Conservation (phyloP, 305 asterid species). For the Fraxinus greggii region DNA sequence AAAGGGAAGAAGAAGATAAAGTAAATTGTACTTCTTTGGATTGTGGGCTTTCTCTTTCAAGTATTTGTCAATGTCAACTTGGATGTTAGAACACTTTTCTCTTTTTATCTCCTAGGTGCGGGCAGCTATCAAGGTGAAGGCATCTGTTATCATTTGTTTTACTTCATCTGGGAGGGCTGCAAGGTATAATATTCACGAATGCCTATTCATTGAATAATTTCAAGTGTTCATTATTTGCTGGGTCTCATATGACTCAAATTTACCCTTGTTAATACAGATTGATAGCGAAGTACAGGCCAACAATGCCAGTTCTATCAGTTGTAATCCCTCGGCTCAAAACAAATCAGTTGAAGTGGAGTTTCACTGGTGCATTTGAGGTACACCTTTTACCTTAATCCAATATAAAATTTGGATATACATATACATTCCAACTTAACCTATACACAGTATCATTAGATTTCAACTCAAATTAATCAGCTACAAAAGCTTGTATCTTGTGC, state of each 20-base stretch:
- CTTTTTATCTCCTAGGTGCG: conserved; percentile 18
- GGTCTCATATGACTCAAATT: conserved; percentile 8
- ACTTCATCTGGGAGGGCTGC: conserved; percentile 49
- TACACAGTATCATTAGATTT: neutral
- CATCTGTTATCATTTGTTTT: conserved; percentile 1
- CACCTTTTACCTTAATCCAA: neutral
- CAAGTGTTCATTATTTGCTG: neutral
- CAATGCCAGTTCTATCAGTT: conserved; percentile 91
- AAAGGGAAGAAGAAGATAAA: neutral
- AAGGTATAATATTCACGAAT: conserved; percentile 39
- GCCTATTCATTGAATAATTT: neutral
- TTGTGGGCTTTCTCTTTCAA: neutral
- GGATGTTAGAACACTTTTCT: neutral
- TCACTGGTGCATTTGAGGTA: conserved; percentile 96
- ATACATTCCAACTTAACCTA: neutral
- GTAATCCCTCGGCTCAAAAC: conserved; percentile 92
- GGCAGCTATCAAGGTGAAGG: conserved; percentile 8
- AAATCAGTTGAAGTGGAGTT: conserved; percentile 87
- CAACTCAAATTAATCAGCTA: neutral
- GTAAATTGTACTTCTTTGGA: neutral
- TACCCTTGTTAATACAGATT: conserved; percentile 42
- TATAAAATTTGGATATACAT: neutral
- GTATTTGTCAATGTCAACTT: neutral
- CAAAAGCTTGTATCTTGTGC: neutral
- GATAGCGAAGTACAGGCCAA: conserved; percentile 94